phyloP scores from a whole-genome alignment of 345 rosid genomes.

The Boechera retrofracta region DNA sequence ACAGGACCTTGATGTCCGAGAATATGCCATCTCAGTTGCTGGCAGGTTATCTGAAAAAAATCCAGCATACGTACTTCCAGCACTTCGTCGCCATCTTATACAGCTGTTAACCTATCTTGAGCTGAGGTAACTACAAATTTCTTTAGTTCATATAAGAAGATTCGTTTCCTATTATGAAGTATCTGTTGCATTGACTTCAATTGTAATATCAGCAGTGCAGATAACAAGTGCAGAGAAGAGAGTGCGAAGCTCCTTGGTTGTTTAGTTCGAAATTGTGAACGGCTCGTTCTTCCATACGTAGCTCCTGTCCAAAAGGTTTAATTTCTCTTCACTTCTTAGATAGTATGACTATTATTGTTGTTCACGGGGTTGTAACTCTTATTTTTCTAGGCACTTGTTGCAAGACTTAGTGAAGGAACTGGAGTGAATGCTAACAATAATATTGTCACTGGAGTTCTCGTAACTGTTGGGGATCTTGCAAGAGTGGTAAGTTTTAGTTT shows the following conservation, averaged over 20 bases:
- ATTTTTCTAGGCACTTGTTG: conserved; percentile 84
- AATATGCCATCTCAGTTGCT: conserved; percentile 90
- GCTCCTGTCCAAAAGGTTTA: conserved; percentile 97
- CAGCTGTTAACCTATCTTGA: conserved; percentile 94
- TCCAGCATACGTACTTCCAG: conserved; percentile 99
- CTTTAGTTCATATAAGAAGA: conserved; percentile 2
- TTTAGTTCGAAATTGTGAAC: conserved; percentile 95
- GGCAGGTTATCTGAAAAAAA: conserved; percentile 97
- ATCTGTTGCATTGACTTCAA: conserved; percentile 47
- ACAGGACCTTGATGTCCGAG: conserved; percentile 96
- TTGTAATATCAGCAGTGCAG: conserved; percentile 85
- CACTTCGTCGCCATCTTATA: conserved; percentile 98
- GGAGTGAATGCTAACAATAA: conserved; percentile 87
- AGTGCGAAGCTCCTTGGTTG: conserved; percentile 97
- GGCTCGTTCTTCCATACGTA: conserved; percentile 85
- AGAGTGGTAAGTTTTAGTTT: conserved; percentile 72
- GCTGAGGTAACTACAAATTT: conserved; percentile 67
- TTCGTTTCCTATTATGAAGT: conserved; percentile 29
- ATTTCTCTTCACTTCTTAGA: conserved; percentile 34
- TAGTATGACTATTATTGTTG: conserved; percentile 25
- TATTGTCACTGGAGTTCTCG: conserved; percentile 90
- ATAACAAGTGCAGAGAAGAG: conserved; percentile 97
- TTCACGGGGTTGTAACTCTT: conserved; percentile 33
- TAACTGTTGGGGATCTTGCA: conserved; percentile 99
- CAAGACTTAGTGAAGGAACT: conserved; percentile 86